Percentiles rank a stretch among this genome's conserved stretches.
Evolutionary conservation across 306 rosid genomes (phyloP).

Genomic region (Sechiopsis laciniata): DNA sequence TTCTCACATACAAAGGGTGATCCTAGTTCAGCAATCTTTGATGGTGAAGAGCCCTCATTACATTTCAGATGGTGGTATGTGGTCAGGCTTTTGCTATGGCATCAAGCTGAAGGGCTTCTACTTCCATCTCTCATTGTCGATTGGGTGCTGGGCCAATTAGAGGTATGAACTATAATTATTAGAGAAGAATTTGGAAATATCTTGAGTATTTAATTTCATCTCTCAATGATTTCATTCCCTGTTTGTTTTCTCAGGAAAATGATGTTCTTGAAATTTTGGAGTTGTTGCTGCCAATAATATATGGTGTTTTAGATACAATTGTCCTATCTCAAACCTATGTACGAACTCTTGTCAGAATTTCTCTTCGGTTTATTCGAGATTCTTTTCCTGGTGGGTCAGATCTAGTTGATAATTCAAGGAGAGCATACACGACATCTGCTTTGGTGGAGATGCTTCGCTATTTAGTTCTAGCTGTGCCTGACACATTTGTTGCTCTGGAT

Average conservation of each 20-base stretch:
- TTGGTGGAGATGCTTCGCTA: slow-evolving; percentile 86
- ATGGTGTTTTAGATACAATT: slow-evolving; percentile 75
- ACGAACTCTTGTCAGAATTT: slow-evolving; percentile 66
- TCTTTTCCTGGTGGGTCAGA: slow-evolving; percentile 97
- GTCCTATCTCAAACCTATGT: slow-evolving; percentile 83
- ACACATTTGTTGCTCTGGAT: slow-evolving; percentile 87
- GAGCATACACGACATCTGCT: slow-evolving; percentile 71
- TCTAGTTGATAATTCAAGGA: slow-evolving; percentile 81
- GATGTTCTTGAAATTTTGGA: slow-evolving; percentile 72
- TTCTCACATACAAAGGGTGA: slow-evolving; percentile 52
- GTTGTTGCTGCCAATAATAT: slow-evolving; percentile 79
- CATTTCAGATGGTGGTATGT: slow-evolving; percentile 94
- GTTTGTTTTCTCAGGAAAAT: slow-evolving; percentile 55
- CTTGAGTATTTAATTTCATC: background rate
- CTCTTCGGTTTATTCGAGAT: slow-evolving; percentile 63
- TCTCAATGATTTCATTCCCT: slow-evolving; percentile 27
- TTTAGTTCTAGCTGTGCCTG: slow-evolving; percentile 72
- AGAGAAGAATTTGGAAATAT: slow-evolving; percentile 1
- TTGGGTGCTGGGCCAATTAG: slow-evolving; percentile 84
- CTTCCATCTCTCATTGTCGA: slow-evolving; percentile 81
- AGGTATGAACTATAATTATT: slow-evolving; percentile 38
- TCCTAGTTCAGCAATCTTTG: slow-evolving; percentile 41
- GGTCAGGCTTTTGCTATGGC: slow-evolving; percentile 89
- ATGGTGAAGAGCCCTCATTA: slow-evolving; percentile 68
- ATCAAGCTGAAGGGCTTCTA: slow-evolving; percentile 78